Percentiles rank a stretch among this genome's conserved stretches.
These are phyloP conservation scores for Cercospora sesami DNA, from an alignment of 2,329 filamentous ascomycete genomes.

Conservation along the genomic window DNA sequence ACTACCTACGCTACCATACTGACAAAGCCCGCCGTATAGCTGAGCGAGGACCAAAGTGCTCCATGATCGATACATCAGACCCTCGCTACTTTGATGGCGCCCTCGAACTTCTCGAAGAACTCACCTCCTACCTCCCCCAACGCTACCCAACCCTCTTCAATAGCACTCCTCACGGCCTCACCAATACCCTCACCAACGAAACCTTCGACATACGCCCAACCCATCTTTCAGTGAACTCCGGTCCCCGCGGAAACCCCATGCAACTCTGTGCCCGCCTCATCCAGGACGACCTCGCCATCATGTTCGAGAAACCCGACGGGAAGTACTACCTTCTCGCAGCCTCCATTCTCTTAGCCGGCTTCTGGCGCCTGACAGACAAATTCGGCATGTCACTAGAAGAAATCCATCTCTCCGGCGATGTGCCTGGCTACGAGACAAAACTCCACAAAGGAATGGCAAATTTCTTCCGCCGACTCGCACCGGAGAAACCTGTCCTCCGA, in stretches of 20 bases:
- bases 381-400: constrained; percentile 74
- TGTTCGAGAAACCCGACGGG: constrained; percentile 74
- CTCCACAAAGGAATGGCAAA: constrained; percentile 77
- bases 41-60: constrained; percentile 67
- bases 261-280: constrained; percentile 68
- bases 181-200: constrained; percentile 71
- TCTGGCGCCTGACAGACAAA: constrained; percentile 82
- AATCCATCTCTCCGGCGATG: constrained; percentile 76
- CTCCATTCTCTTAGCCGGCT: constrained; percentile 72
- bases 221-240: constrained; percentile 51
- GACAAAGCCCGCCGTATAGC: constrained; percentile 68
- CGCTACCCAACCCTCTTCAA: constrained; percentile 72
- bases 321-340: constrained; percentile 80
- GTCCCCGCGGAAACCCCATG: constrained; percentile 70
- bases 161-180: constrained; percentile 63
- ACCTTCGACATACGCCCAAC: constrained; percentile 65
- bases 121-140: constrained; percentile 68
- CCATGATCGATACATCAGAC: constrained; percentile 67
- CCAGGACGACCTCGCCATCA: constrained; percentile 81
- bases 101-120: constrained; percentile 72
- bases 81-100: constrained; percentile 60
- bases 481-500: constrained; percentile 65
- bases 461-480: constrained; percentile 72
- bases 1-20: constrained; percentile 70
- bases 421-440: constrained; percentile 70